Conservation (phyloP, 139 green algal species). For the Chlorella sp. region DNA sequence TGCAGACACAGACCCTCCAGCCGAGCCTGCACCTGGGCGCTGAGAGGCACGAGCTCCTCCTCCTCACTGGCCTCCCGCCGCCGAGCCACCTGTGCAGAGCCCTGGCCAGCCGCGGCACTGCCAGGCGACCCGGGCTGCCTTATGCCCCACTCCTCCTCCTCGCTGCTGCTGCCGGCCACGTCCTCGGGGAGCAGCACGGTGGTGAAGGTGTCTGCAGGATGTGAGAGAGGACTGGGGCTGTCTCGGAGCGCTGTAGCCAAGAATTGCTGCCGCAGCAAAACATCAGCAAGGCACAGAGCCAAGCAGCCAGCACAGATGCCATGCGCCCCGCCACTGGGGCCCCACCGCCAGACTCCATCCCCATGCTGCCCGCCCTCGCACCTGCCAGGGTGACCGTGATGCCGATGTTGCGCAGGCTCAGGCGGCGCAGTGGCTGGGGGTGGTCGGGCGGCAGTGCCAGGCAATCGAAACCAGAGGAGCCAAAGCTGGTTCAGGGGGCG, state of each 20-base stretch:
- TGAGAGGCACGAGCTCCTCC: conserved; percentile 25
- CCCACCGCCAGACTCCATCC: background rate
- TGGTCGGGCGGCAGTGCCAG: background rate
- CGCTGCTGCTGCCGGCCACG: background rate
- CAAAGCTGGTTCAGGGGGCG: background rate
- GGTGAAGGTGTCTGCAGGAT: conserved; percentile 20
- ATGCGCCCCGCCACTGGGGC: too few species aligned
- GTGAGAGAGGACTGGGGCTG: background rate
- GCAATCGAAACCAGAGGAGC: conserved; percentile 13
- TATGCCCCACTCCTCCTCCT: background rate
- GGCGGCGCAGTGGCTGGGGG: background rate
- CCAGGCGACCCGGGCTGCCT: too few species aligned
- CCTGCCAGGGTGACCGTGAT: conserved; percentile 28
- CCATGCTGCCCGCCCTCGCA: background rate
- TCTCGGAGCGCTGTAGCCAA: too few species aligned
- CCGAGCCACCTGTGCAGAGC: background rate
- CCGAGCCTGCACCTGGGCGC: conserved; percentile 22
- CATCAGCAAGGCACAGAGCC: background rate
- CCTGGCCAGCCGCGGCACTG: background rate
- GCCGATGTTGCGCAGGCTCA: conserved; percentile 1
- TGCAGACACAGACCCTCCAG: conserved; percentile 14
- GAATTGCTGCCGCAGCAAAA: background rate
- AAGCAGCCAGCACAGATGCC: background rate
- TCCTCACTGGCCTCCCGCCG: background rate
- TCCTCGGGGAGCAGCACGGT: conserved; percentile 29